phyloP scores from a whole-genome alignment of 768 basidiomycete genomes.

The Tricholoma bakamatsutake region DNA sequence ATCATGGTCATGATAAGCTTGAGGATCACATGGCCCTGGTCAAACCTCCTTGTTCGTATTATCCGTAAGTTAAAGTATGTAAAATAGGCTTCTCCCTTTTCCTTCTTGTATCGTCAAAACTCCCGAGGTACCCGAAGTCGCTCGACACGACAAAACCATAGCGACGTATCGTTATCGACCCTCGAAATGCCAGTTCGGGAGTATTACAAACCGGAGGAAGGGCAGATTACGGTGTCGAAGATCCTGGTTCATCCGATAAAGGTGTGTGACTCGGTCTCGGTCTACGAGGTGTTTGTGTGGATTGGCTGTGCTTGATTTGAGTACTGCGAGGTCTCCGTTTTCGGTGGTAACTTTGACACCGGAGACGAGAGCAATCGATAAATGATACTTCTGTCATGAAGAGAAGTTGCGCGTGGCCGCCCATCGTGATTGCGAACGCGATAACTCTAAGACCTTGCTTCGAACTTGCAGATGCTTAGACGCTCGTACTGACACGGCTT shows the following conservation, averaged over 20 bases:
- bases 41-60: not conserved
- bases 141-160: no score
- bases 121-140: not conserved
- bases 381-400: no score
- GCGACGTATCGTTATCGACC: no score
- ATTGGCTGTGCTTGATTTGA: no score
- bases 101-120: not conserved
- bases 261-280: slow-evolving; percentile 26
- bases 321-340: no score
- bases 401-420: no score
- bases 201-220: slow-evolving; percentile 16
- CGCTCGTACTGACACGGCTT: not conserved
- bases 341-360: no score
- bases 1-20: not conserved
- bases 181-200: not conserved
- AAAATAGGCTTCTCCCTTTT: not conserved
- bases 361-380: no score
- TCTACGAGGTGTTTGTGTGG: not conserved
- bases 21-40: not conserved
- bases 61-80: no score
- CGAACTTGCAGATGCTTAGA: not conserved
- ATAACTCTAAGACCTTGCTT: not conserved
- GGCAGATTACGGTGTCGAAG: slow-evolving; percentile 42
- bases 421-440: not conserved
- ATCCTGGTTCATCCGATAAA: slow-evolving; percentile 68